Evolutionary conservation across 805 yeast species (phyloP), one percentile per base, ranked within the genome.

Genomic region (Wickerhamomyces kurtzmanii): DNA sequence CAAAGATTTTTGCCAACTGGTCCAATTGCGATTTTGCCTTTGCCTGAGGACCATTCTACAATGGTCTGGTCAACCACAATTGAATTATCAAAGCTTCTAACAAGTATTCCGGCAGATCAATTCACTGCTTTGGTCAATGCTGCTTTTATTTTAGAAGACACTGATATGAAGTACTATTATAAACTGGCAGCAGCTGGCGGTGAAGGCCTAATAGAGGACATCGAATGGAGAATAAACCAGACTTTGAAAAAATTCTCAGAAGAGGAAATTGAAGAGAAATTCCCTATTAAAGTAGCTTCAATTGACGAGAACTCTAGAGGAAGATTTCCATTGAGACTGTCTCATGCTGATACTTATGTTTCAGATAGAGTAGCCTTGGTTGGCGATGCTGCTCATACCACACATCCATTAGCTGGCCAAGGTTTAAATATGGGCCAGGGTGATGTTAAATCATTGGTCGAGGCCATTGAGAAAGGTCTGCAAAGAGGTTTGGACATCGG

Each of bases 361-460:
- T 73, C 73, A 3, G 87, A 82, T 4, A 65, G 97, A 39, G 68
- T 89, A 17, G 97, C 96, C 0, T 58, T 91, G n/a, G 82, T 89
- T 8, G 98, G 98, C 15, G 98, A 91, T 55, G 97, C 98, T 2
- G 97, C 97, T 0, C 98, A 91, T 44, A 80, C 96, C 0, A 84
- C 95, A 2, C 97, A 91, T 51, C 98, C 98, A 3, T 63, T 91
- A 34, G 96, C 96, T 4, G 98, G 98, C 8, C 98, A 91, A 55
- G 98, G 98, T 15, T 67, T 91, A 31, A 91, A 91, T 53, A 86
- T 89, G 95, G 98, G 98, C 13, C 96, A 87, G 51, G 77, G 80
- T 16, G 98, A 91, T 49, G 96, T 84, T 2, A 75, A 76, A 32
- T 59, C 76, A 2, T 61, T 91, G 17, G 74, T 78, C 1, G 57